Conservation (phyloP, 306 rosid genomes). For the Albizia julibrissin region DNA sequence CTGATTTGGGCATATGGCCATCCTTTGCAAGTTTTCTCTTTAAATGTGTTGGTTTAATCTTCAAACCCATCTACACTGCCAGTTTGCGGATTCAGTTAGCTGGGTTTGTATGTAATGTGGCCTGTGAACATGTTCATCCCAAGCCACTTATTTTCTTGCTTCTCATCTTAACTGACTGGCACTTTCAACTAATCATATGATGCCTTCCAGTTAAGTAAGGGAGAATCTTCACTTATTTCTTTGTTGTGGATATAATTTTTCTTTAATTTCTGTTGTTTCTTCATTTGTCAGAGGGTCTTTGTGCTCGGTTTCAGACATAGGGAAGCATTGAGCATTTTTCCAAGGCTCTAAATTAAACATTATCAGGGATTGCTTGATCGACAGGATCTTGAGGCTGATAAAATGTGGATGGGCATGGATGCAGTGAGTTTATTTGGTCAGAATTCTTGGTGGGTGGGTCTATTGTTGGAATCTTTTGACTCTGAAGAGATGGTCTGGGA, state of each 20-base stretch:
- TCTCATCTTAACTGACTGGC: constrained; percentile 54
- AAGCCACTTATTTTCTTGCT: constrained; percentile 6
- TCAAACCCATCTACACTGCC: constrained; percentile 14
- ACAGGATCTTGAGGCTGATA: constrained; percentile 40
- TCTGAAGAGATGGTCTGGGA: constrained; percentile 30
- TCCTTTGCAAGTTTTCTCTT: constrained; percentile 19
- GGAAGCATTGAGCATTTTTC: constrained; percentile 44
- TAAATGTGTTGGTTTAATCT: not conserved
- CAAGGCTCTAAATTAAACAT: constrained; percentile 40
- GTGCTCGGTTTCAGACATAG: constrained; percentile 46
- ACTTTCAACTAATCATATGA: constrained; percentile 6
- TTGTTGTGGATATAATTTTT: constrained; percentile 31
- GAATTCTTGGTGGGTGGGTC: constrained; percentile 35
- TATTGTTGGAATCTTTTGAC: constrained; percentile 18
- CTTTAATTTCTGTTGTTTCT: constrained; percentile 37
- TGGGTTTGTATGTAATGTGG: constrained; percentile 21
- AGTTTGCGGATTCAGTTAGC: constrained; percentile 3
- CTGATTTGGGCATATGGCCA: constrained; percentile 44
- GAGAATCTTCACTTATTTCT: constrained; percentile 20
- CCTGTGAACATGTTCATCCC: not conserved
- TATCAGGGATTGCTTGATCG: constrained; percentile 39
- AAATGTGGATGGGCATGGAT: constrained; percentile 34
- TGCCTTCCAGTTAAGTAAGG: constrained; percentile 51
- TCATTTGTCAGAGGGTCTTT: constrained; percentile 45
- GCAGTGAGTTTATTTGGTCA: constrained; percentile 19